Evolutionary conservation across 2,329 filamentous ascomycete genomes (phyloP).

Genomic region (Fusarium sp.): DNA sequence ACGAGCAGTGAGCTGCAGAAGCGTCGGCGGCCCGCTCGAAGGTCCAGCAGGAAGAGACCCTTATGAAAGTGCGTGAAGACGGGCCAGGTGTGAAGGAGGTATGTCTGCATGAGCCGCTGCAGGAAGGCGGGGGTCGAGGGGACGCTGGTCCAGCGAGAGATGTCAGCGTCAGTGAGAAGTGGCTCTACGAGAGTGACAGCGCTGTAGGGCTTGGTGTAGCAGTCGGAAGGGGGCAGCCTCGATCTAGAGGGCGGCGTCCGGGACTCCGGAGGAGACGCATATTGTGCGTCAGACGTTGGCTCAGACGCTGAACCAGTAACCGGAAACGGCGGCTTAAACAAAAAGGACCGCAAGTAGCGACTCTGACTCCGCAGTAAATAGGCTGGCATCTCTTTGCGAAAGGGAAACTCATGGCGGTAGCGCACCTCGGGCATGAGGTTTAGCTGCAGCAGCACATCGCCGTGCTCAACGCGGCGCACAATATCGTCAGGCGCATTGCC

Average conservation of each 20-base stretch:
- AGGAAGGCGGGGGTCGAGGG: not conserved
- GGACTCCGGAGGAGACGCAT: not conserved
- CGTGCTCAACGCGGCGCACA: not conserved
- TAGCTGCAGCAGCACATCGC: not conserved
- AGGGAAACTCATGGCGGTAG: not conserved
- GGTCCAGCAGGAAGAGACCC: not conserved
- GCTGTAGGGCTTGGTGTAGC: not conserved
- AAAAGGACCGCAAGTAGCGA: not conserved
- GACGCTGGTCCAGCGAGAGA: not conserved
- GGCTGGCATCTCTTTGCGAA: not conserved
- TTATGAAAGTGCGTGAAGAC: not conserved
- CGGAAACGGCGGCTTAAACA: not conserved
- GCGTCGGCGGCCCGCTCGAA: not conserved
- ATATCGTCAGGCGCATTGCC: not conserved
- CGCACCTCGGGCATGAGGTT: not conserved
- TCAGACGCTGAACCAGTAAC: not conserved
- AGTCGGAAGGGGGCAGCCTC: not conserved
- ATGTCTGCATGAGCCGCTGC: not conserved
- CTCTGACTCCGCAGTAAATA: not conserved
- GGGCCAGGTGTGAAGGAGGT: not conserved
- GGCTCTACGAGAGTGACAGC: not conserved
- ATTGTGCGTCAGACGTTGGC: not conserved
- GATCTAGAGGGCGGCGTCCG: not conserved
- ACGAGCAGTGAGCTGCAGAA: not conserved
- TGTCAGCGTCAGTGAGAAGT: not conserved